phyloP scores from a whole-genome alignment of 164 flowering plant genomes.

The Vitis cinerea region DNA sequence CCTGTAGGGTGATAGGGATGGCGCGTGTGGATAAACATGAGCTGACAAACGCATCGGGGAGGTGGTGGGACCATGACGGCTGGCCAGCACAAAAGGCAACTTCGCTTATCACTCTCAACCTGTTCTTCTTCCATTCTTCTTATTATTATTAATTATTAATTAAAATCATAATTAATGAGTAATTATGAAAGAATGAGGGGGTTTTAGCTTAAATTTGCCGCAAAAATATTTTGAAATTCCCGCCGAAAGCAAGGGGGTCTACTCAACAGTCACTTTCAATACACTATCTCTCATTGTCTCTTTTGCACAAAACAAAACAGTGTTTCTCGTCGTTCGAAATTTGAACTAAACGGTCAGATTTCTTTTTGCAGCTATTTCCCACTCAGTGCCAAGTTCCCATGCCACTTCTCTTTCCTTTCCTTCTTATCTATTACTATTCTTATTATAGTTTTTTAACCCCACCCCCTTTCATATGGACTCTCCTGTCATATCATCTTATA shows the following conservation, averaged over 20 bases:
- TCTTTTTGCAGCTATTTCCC: slow-evolving; percentile 8
- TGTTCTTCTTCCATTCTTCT: too few species aligned
- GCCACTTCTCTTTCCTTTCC: background rate
- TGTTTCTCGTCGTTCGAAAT: slow-evolving; percentile 18
- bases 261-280: slow-evolving; percentile 23
- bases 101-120: too few species aligned
- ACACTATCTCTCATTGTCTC: background rate
- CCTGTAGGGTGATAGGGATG: too few species aligned
- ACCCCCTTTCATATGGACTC: too few species aligned
- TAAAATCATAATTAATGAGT: too few species aligned
- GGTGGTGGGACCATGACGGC: slow-evolving; percentile 22
- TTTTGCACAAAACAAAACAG: too few species aligned
- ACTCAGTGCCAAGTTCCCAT: background rate
- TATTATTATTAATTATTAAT: too few species aligned
- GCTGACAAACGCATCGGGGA: background rate
- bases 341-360: slow-evolving; percentile 23
- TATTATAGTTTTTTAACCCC: too few species aligned
- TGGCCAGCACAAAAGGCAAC: slow-evolving; percentile 19
- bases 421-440: too few species aligned
- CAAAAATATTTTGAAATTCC: slow-evolving; percentile 22
- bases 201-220: slow-evolving; percentile 10
- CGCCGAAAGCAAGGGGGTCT: slow-evolving; percentile 22
- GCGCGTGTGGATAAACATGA: background rate
- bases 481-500: too few species aligned
- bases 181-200: too few species aligned